Percentiles rank a stretch among this genome's conserved stretches.
Evolutionary conservation across 2,329 filamentous ascomycete genomes (phyloP).

Genomic region (Fusarium proliferatum): DNA sequence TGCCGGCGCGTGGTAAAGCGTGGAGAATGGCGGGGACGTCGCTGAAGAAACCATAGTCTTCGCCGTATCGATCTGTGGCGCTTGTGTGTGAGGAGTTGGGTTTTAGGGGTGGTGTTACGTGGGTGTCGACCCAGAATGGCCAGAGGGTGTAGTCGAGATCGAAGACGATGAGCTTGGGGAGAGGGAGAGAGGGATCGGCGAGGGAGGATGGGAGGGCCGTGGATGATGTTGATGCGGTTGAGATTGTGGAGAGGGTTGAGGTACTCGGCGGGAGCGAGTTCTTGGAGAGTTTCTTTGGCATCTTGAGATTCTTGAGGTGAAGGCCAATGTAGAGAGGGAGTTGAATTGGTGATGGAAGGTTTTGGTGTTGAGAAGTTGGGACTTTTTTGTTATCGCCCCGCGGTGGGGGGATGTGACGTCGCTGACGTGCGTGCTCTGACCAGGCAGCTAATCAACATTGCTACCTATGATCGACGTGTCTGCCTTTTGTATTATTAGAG

Average conservation of each 20-base stretch:
- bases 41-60: slow-evolving; percentile 76
- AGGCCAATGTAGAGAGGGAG: neutral
- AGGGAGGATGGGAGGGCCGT: slow-evolving; percentile 56
- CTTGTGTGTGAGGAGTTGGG: slow-evolving; percentile 56
- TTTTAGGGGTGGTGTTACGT: slow-evolving; percentile 80
- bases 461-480: neutral
- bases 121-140: slow-evolving; percentile 98
- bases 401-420: slow-evolving; percentile 23
- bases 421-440: neutral
- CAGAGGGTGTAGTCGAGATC: slow-evolving; percentile 99
- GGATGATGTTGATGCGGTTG: slow-evolving; percentile 49
- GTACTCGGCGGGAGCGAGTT: slow-evolving; percentile 37
- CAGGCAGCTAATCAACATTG: neutral
- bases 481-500: neutral
- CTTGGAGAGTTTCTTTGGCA: slow-evolving; percentile 51
- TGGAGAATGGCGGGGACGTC: slow-evolving; percentile 76
- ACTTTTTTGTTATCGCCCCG: slow-evolving; percentile 22
- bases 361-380: slow-evolving; percentile 20
- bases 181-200: slow-evolving; percentile 67
- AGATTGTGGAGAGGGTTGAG: slow-evolving; percentile 37
- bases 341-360: neutral
- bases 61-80: slow-evolving; percentile 67
- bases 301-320: neutral
- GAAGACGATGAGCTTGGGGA: slow-evolving; percentile 88
- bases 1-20: slow-evolving; percentile 60